Evolutionary conservation across 208 protist genomes (phyloP).

Genomic region (Naegleria fowleri): DNA sequence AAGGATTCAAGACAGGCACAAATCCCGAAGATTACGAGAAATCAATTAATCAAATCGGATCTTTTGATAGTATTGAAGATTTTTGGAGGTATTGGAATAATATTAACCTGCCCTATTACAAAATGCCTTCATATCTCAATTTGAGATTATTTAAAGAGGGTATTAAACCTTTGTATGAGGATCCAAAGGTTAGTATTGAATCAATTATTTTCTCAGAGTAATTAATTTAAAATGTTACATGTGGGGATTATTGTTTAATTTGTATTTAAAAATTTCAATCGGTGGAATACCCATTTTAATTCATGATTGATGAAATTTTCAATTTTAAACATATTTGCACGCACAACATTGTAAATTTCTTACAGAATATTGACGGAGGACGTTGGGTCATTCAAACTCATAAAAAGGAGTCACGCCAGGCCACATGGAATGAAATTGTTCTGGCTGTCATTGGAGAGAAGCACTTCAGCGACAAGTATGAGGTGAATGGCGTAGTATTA

Average conservation of each 20-base stretch:
- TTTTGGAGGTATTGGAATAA: constrained; percentile 15
- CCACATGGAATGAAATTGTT: not conserved
- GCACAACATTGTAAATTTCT: not conserved
- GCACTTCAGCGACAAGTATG: not conserved
- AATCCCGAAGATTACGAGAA: not conserved
- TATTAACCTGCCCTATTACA: not conserved
- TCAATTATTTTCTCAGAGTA: not conserved
- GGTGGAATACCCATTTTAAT: no score
- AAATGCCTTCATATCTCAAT: not conserved
- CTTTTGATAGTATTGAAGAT: not conserved
- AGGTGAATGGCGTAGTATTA: not conserved
- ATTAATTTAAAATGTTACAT: no score
- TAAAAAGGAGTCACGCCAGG: not conserved
- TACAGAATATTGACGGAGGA: not conserved
- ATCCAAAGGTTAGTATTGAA: not conserved
- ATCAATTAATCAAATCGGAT: not conserved
- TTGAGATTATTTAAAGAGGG: constrained; percentile 11
- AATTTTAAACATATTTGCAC: no score
- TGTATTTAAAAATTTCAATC: no score
- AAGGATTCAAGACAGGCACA: not conserved
- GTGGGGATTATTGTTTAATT: no score
- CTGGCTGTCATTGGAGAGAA: not conserved
- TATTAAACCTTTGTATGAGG: not conserved
- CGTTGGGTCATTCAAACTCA: not conserved
- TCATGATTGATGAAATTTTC: not conserved